Evolutionary conservation across 805 yeast genomes (phyloP).

Genomic region (Saturnispora silvae): DNA sequence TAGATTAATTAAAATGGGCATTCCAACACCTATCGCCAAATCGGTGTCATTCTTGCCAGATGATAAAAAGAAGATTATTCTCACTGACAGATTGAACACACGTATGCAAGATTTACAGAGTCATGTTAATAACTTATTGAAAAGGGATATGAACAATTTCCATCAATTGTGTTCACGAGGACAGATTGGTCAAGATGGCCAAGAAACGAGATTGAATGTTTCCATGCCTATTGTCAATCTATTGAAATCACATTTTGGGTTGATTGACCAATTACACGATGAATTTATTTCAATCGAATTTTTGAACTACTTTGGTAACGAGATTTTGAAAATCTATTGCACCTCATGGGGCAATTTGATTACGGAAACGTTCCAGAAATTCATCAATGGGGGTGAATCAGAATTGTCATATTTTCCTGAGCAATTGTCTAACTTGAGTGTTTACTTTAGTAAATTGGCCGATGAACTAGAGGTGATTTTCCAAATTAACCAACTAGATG

Average conservation of each 20-base stretch:
- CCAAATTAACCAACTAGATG: conserved; percentile 2
- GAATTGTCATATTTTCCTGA: conserved; percentile 7
- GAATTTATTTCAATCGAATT: conserved; percentile 6
- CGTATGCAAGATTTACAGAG: conserved; percentile 33
- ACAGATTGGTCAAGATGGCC: neutral
- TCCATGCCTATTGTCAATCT: conserved; percentile 3
- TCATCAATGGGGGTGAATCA: neutral
- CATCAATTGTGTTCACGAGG: conserved; percentile 4
- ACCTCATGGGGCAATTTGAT: conserved; percentile 5
- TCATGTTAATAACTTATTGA: conserved; percentile 5
- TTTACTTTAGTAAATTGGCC: conserved; percentile 8
- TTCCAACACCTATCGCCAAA: conserved; percentile 35
- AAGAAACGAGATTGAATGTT: conserved; percentile 4
- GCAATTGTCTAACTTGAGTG: conserved; percentile 5
- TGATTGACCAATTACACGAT: conserved; percentile 7
- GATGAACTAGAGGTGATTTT: conserved; percentile 6
- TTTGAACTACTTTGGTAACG: conserved; percentile 7
- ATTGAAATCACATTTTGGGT: conserved; percentile 6
- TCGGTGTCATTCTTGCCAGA: conserved; percentile 43
- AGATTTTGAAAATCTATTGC: conserved; percentile 6
- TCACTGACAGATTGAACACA: conserved; percentile 61
- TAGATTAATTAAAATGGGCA: conserved; percentile 39
- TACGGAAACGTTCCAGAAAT: conserved; percentile 5
- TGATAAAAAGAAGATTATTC: conserved; percentile 57
- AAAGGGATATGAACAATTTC: conserved; percentile 4